Base-by-base conservation (phyloP, 2,329 filamentous ascomycete species). In the Myriosclerotinia curreyana region DNA sequence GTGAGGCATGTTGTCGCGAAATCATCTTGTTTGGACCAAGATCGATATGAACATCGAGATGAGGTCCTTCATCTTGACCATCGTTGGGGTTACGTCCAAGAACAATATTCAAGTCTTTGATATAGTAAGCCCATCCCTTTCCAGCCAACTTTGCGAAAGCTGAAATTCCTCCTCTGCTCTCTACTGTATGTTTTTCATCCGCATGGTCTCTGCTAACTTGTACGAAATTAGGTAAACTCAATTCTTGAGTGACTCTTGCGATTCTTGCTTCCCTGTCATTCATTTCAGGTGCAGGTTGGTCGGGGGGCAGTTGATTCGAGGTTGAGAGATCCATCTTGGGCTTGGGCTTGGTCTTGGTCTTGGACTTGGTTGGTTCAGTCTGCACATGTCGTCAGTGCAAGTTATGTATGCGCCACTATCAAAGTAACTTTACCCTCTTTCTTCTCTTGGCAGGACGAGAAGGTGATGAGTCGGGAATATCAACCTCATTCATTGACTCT, bases 61-160 rank as follows among this genome's bases (percentile, higher is more conserved):
- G 28, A 31, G 69, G 69, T 9, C 78, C 76, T 38, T 77, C 79
- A 67, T 73, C 70, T 70, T 70, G 66, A 22, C 42, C 44, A 54
- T 48, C 58, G 12, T 34, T 61, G 15, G 62, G 60, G 40, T 60
- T 64, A 74, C 91, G 86, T 51, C 91, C 91, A 68, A 95, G 92
- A 69, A 89, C 87, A 73, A 92, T 84, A 61, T 82, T 81, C n/a
- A 91, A 81, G 67, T 87, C 86, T 67, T 88, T 89, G 66, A 94
- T 86, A 74, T 92, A 94, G 76, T 89, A 95, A 12, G 90, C 92
- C 91, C 91, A 95, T 74, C 91, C 88, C 69, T 86, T 85, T 20
- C 89, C 91, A 25, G 90, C 86, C 66, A 95, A 88, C 78, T 94
- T 94, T 64, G 90, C 91, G 75, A 91, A 95, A 44, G 91, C 91